These are phyloP conservation scores for Wickerhamomyces alni DNA, from an alignment of 805 yeast species.

Conservation along the genomic window DNA sequence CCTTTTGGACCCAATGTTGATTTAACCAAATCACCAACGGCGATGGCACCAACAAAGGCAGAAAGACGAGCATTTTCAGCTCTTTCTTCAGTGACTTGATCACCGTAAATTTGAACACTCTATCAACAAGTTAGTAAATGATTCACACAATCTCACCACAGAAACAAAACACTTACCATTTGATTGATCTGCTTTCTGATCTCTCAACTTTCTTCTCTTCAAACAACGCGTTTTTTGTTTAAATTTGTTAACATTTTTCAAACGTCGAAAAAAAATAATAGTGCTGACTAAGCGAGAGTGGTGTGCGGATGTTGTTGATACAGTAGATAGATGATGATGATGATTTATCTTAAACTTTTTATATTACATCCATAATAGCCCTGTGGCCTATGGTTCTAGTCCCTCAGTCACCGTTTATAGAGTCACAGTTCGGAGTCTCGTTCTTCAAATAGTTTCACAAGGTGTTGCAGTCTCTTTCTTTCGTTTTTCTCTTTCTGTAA, in stretches of 20 bases:
- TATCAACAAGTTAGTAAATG: slow-evolving; percentile 6
- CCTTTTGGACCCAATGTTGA: slow-evolving; percentile 97
- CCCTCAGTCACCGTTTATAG: no score
- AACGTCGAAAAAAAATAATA: neutral
- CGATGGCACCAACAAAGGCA: slow-evolving; percentile 97
- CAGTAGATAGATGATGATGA: no score
- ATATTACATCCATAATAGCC: no score
- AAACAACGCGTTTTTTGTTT: no score
- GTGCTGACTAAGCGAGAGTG: no score
- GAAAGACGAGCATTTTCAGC: slow-evolving; percentile 98
- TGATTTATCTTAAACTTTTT: no score
- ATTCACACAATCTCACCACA: no score
- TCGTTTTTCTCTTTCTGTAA: slow-evolving; percentile 49
- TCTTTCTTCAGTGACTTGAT: slow-evolving; percentile 95
- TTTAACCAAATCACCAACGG: slow-evolving; percentile 96
- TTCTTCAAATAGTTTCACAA: slow-evolving; percentile 28
- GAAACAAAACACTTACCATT: slow-evolving; percentile 1
- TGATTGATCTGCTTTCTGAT: no score
- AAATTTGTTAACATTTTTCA: neutral
- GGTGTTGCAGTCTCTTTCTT: slow-evolving; percentile 38
- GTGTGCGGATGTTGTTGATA: neutral
- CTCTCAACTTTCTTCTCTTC: no score
- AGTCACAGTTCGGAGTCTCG: slow-evolving; percentile 12
- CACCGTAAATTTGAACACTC: slow-evolving; percentile 88
- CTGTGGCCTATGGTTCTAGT: no score